Conservation (phyloP, 2,329 filamentous ascomycete species). For the Penicillium sp. region DNA sequence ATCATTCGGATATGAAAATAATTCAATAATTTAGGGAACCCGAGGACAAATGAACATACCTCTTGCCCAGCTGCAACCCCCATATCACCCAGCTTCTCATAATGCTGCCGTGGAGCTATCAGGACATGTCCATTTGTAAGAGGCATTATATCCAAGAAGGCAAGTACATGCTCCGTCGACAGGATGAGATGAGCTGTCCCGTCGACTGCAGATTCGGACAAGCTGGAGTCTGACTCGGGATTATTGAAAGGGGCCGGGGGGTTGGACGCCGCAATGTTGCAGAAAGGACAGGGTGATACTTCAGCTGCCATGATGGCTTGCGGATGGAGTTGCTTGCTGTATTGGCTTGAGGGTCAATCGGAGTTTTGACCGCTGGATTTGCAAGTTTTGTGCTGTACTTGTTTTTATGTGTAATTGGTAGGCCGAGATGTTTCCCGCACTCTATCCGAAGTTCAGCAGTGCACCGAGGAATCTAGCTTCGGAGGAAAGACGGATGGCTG, state of each 20-base stretch:
- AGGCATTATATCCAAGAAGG: constrained; percentile 92
- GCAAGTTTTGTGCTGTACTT: background rate
- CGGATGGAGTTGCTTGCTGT: background rate
- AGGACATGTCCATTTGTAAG: constrained; percentile 82
- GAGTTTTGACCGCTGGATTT: background rate
- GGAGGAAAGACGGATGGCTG: background rate
- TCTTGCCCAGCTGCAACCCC: constrained; percentile 65
- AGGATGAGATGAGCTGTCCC: constrained; percentile 64
- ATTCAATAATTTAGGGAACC: background rate
- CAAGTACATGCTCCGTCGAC: constrained; percentile 74
- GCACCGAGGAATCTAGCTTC: background rate
- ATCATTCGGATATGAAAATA: background rate
- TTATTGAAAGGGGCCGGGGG: constrained; percentile 41
- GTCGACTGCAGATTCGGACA: constrained; percentile 16
- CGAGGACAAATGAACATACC: constrained; percentile 57
- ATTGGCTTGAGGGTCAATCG: background rate
- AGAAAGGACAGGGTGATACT: constrained; percentile 58
- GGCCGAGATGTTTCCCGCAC: background rate
- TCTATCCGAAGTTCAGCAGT: background rate
- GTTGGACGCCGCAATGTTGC: constrained; percentile 59
- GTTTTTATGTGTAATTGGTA: background rate
- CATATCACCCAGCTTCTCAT: constrained; percentile 75
- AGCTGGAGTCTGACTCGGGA: constrained; percentile 29
- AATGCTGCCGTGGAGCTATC: constrained; percentile 76
- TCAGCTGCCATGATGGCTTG: constrained; percentile 19